Evolutionary conservation across 306 rosid genomes (phyloP), one percentile per base, ranked within the genome.

Genomic region (Prunus mume): DNA sequence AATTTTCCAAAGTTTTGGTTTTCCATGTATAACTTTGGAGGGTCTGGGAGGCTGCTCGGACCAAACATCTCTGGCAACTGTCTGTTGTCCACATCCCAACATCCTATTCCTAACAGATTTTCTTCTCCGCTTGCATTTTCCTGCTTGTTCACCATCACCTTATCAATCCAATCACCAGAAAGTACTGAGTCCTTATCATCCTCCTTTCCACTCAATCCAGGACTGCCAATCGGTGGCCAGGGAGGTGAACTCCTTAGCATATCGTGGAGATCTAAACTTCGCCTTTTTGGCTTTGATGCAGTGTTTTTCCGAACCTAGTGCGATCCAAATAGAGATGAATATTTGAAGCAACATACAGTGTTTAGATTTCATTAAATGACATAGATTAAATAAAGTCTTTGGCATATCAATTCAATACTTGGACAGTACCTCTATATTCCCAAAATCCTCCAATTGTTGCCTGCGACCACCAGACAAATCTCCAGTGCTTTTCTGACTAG

Each of bases 211-310:
- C 50, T 85, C 25, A 52, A 54, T 10, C 76, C 65, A 0, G 71
- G 60, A 54, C 72, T 70, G 7, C 71, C 64, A 68, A 57, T 65
- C 10, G 69, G 71, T 76, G 86, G 81, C 98, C 98, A 88, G 9
- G 84, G 71, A 49, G 82, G 56, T 72, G 92, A 85, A 45, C 41
- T 77, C 65, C 15, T 30, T 34, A 74, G 69, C 84, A 92, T 83
- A 55, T 96, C 98, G 19, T 88, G 91, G 30, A 74, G 84, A 80
- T 96, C 98, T 64, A 91, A 84, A 86, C 93, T 96, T 74, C 87
- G 75, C 61, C 93, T 79, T 86, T 87, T 96, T 25, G 82, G 80
- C 81, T 82, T 86, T 1, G 73, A 10, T 62, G 79, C 75, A 20
- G 84, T 34, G 20, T 80, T 78, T 50, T 76, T 88, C 64, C 61